Base-by-base conservation (phyloP, 768 basidiomycete species). In the Epithele typhae region DNA sequence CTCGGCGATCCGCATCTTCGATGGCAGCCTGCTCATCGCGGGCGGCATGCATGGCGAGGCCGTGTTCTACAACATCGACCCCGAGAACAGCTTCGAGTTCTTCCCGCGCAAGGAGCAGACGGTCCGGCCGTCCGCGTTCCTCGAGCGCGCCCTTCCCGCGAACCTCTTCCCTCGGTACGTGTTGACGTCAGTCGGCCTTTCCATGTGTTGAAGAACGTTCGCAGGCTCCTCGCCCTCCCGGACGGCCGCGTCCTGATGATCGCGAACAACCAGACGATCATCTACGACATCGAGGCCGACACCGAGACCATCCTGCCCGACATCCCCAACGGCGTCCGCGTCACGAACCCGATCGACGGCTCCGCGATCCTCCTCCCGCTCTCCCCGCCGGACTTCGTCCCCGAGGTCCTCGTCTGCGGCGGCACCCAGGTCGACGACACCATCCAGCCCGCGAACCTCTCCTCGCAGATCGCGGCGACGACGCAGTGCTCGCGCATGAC, bases 321-420 rank as follows among this genome's bases (percentile, higher is more conserved):
- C 35, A 75, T 90, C 55, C 87, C 88, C 11, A 87, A 91, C 52
- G 80, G 79, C 38, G 78, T 88, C 15, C 85, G 85, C 27, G 80
- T 90, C 30, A 88, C 88, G 0, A 91, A 92, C 62, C 88, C 88
- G 1, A 86, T 90, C 81, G 69, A 86, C 23, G 89, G 83, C 32
- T 81, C 81, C 14, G 87, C 72, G 7, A 53, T 87, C 24, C 70
- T 92, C 33, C 77, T 92, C 10, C 87, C 89, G 12, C 69, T 92
- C 10, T 74, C 75, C 3, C 78, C 81, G 3, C 69, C 80, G 53
- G 62, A 73, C 49, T 91, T 83, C 55, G 64, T 70, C 7, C 76
- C 89, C 0, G 84, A 87, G 54, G 67, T 92, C 33, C 70, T 92
- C 30, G 62, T 92, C 18, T 92, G 89, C 47, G 89, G 89, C 10